phyloP scores from a whole-genome alignment of 805 yeast species.

The Metschnikowia borealis region DNA sequence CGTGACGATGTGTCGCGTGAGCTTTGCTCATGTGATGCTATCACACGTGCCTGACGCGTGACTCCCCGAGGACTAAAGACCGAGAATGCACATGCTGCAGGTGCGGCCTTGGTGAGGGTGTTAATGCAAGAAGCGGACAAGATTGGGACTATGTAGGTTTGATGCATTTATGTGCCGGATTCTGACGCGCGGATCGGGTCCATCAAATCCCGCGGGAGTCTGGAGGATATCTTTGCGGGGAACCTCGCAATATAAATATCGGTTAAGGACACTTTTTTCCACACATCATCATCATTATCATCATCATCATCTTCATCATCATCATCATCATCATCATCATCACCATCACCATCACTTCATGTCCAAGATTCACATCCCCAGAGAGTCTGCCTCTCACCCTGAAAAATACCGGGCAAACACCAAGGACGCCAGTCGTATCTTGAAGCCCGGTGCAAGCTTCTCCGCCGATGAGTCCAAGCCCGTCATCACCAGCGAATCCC shows the following conservation, averaged over 20 bases:
- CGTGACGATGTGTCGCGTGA: background rate
- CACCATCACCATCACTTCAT: too few relatives aligned
- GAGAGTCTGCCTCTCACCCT: slow-evolving; percentile 33
- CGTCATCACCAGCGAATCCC: slow-evolving; percentile 22
- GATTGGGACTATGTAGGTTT: background rate
- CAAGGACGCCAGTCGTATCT: slow-evolving; percentile 24
- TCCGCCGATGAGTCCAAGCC: slow-evolving; percentile 17
- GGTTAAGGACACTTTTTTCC: background rate
- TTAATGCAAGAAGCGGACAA: background rate
- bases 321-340: background rate
- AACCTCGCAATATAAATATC: background rate
- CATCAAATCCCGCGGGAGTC: background rate
- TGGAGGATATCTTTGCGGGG: background rate
- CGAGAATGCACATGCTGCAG: background rate
- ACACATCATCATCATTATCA: background rate
- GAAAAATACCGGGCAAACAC: slow-evolving; percentile 25
- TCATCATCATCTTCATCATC: background rate
- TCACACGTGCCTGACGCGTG: background rate
- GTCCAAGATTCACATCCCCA: slow-evolving; percentile 26
- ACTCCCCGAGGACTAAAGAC: background rate
- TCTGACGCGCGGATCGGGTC: background rate
- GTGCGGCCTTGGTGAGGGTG: background rate
- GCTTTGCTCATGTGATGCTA: too few relatives aligned
- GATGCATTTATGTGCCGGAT: background rate
- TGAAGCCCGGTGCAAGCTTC: slow-evolving; percentile 22